phyloP scores from a whole-genome alignment of 106 monocot species.

The Apostasia ramifera region DNA sequence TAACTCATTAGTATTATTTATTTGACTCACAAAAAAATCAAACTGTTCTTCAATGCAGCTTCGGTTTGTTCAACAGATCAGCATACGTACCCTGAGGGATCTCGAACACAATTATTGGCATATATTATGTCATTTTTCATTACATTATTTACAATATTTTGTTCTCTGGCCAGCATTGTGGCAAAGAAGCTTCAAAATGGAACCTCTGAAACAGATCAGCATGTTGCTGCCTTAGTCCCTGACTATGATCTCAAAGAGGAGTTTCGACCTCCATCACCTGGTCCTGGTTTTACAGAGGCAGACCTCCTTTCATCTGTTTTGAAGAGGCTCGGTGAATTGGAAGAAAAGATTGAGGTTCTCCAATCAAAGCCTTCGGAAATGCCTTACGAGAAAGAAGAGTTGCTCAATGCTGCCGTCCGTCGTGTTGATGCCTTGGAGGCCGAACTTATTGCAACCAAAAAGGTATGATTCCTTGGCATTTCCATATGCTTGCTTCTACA shows the following conservation, averaged over 20 bases:
- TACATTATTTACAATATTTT: constrained; percentile 32
- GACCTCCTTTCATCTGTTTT: constrained; percentile 21
- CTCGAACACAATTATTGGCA: constrained; percentile 18
- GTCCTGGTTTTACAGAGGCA: constrained; percentile 15
- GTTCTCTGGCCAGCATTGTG: constrained; percentile 19
- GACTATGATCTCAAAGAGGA: constrained; percentile 8
- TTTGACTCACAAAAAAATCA: no score
- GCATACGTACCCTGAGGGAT: constrained; percentile 22
- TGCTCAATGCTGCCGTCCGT: constrained; percentile 75
- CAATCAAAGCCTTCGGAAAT: constrained; percentile 72
- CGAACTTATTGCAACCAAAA: constrained; percentile 82
- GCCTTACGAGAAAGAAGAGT: constrained; percentile 88
- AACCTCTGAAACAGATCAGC: neutral
- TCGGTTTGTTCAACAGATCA: constrained; percentile 4
- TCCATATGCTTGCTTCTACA: neutral
- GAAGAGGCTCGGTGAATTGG: constrained; percentile 15
- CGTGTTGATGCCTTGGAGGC: constrained; percentile 95
- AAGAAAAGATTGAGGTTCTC: constrained; percentile 34
- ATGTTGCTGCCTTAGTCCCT: neutral
- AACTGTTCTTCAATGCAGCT: neutral
- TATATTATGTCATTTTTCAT: constrained; percentile 40
- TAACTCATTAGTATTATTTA: no score
- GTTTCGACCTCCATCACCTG: constrained; percentile 12
- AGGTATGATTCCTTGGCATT: constrained; percentile 3
- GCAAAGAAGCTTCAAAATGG: constrained; percentile 18